Conservation (phyloP, 2,329 filamentous ascomycete genomes). For the Fusarium beomiforme region DNA sequence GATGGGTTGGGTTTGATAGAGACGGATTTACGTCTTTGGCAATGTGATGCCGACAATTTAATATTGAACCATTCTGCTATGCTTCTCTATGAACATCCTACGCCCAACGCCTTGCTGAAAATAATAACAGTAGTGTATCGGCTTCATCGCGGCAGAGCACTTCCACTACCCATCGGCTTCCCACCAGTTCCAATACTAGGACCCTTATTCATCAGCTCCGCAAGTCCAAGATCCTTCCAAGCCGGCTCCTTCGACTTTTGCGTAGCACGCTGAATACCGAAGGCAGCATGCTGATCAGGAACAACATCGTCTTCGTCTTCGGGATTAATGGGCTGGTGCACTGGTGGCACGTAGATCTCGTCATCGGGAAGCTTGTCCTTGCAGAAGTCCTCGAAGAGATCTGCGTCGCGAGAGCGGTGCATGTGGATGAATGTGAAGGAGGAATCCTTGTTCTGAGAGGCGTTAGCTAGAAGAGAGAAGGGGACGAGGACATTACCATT, state of each 20-base stretch:
- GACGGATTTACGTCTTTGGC: conserved; percentile 17
- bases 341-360: conserved; percentile 82
- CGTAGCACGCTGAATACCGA: conserved; percentile 84
- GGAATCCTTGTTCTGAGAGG: conserved; percentile 74
- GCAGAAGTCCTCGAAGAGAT: conserved; percentile 82
- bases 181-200: conserved; percentile 49
- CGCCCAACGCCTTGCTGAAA: conserved; percentile 26
- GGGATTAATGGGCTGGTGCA: conserved; percentile 84
- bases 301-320: conserved; percentile 92
- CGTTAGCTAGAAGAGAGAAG: not conserved
- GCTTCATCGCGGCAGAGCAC: conserved; percentile 24
- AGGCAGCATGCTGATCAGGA: conserved; percentile 87
- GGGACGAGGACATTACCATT: conserved; percentile 5
- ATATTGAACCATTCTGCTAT: not conserved
- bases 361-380: conserved; percentile 76
- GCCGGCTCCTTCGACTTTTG: conserved; percentile 75
- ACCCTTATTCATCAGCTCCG: conserved; percentile 73
- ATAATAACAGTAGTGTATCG: not conserved
- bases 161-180: conserved; percentile 29
- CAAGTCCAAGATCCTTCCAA: conserved; percentile 83
- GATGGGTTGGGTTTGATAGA: conserved; percentile 11
- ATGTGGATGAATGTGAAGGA: conserved; percentile 81
- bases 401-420: conserved; percentile 75
- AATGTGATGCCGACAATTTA: conserved; percentile 15
- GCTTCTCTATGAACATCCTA: not conserved